Evolutionary conservation across 495 filamentous ascomycete species (phyloP).

Genomic region (Rhizodiscina lignyota): DNA sequence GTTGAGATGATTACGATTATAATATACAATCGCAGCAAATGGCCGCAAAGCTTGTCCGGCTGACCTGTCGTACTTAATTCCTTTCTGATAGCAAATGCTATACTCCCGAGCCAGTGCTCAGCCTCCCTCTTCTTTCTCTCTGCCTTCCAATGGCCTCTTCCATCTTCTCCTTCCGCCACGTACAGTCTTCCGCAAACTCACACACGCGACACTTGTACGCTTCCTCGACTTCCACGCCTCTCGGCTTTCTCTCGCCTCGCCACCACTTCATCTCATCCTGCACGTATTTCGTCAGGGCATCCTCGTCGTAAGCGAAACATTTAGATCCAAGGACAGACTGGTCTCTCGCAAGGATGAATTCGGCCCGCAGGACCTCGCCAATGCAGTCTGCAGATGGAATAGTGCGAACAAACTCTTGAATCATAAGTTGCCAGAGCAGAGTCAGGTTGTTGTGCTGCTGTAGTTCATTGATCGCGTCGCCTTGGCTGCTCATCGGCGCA

Average conservation of each 20-base stretch:
- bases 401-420: slow-evolving; percentile 18
- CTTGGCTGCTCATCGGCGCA: slow-evolving; percentile 10
- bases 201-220: slow-evolving; percentile 73
- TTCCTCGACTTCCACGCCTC: slow-evolving; percentile 77
- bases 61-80: too few species aligned
- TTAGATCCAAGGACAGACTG: slow-evolving; percentile 47
- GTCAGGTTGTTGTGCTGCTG: slow-evolving; percentile 40
- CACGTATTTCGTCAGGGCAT: slow-evolving; percentile 45
- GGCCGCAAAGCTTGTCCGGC: too few species aligned
- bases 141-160: slow-evolving; percentile 26
- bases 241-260: slow-evolving; percentile 57
- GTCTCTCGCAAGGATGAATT: slow-evolving; percentile 36
- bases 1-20: too few species aligned
- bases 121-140: slow-evolving; percentile 8
- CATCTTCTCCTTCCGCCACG: slow-evolving; percentile 37
- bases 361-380: slow-evolving; percentile 36
- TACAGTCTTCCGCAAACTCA: slow-evolving; percentile 44
- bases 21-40: too few species aligned
- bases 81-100: too few species aligned
- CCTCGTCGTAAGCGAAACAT: slow-evolving; percentile 51
- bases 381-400: slow-evolving; percentile 1
- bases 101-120: too few species aligned
- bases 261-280: slow-evolving; percentile 66
- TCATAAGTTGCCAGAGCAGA: slow-evolving; percentile 52
- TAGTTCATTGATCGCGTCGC: slow-evolving; percentile 21